These are phyloP conservation scores for Senecio squalidus DNA, from an alignment of 140 eudicot species.

Conservation along the genomic window DNA sequence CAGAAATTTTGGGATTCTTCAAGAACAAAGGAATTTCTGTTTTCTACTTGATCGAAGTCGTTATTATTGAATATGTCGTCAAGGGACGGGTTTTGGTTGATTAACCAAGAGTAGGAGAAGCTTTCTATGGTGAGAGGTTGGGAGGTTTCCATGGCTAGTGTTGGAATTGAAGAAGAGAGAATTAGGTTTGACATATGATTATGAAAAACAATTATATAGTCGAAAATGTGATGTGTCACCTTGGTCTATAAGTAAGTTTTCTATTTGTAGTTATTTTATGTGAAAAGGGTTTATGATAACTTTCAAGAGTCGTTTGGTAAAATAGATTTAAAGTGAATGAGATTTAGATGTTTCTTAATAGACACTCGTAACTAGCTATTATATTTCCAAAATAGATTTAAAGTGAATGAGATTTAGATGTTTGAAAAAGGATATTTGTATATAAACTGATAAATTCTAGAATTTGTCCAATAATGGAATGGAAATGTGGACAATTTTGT, in stretches of 20 bases:
- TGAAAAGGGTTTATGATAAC: not conserved
- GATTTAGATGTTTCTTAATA: no score
- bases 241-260: not conserved
- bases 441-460: no score
- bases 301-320: not conserved
- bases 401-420: no score
- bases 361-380: not conserved
- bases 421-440: not conserved
- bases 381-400: not conserved
- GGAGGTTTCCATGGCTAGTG: constrained; percentile 48
- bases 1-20: constrained; percentile 38
- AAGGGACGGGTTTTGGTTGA: constrained; percentile 31
- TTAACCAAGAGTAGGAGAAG: constrained; percentile 70
- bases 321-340: no score
- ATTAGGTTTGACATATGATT: constrained; percentile 11
- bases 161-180: constrained; percentile 11
- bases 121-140: constrained; percentile 66
- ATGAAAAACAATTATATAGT: constrained; percentile 17
- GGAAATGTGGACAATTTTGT: no score
- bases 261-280: not conserved
- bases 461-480: no score
- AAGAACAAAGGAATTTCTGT: not conserved
- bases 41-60: not conserved
- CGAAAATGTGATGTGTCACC: not conserved
- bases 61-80: constrained; percentile 8